These are phyloP conservation scores for Vararia minispora DNA, from an alignment of 768 basidiomycete species.

Conservation along the genomic window DNA sequence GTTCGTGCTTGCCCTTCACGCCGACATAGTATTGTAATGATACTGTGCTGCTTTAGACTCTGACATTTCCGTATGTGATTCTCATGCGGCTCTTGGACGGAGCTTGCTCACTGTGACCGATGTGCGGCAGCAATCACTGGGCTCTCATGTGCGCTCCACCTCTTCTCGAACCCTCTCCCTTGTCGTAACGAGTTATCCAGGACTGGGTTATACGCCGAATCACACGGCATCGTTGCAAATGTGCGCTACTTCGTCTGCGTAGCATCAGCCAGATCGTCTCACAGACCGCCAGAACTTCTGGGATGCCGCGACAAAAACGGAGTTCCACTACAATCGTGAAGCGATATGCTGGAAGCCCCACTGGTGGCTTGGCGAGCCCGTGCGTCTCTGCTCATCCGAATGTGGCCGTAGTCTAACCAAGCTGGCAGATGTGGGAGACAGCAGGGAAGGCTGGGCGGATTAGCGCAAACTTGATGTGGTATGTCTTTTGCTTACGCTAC, in stretches of 20 bases:
- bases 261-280: neutral
- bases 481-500: conserved; percentile 16
- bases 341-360: conserved; percentile 50
- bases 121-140: conserved; percentile 73
- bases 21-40: conserved; percentile 5
- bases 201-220: conserved; percentile 85
- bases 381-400: conserved; percentile 23
- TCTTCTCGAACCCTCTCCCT: conserved; percentile 3
- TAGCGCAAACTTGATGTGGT: conserved; percentile 93
- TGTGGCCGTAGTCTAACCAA: conserved; percentile 1
- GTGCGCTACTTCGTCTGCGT: conserved; percentile 27
- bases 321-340: conserved; percentile 63
- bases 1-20: conserved; percentile 29
- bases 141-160: conserved; percentile 69
- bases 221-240: conserved; percentile 87
- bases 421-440: conserved; percentile 79
- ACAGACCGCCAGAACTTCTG: conserved; percentile 61
- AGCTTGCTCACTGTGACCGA: conserved; percentile 2
- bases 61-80: conserved; percentile 77
- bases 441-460: conserved; percentile 59
- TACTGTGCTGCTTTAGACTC: conserved; percentile 35
- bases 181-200: conserved; percentile 24
- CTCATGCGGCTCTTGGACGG: neutral
- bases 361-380: conserved; percentile 92
- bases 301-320: conserved; percentile 51